Evolutionary conservation across 345 rosid genomes (phyloP), one percentile per base, ranked within the genome.

Genomic region (Acer negundo): DNA sequence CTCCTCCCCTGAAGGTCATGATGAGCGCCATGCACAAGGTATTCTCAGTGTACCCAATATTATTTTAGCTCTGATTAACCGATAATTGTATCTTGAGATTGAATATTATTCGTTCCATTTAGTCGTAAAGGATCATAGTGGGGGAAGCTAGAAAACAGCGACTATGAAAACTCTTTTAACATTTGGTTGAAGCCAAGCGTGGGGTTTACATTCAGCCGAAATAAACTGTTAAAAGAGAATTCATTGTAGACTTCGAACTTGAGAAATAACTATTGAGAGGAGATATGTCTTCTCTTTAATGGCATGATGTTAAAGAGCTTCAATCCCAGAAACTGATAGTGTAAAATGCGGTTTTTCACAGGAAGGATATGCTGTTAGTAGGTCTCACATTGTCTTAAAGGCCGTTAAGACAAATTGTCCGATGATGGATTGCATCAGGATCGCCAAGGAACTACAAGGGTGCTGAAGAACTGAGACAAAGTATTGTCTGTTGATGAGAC

Each of bases 351-450:
- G 46, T 13, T 44, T 26, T 84, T 77, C 13, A 80, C 85, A 93
- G 99, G 94, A 88, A 77, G 99, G 99, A 65, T 92, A 86, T 79
- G 93, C 86, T 22, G 93, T 75, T 53, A 87, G 91, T 78, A 88
- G 95, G 82, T 92, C 97, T 23, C 99, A 95, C 85, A 90, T 93
- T 59, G 85, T 82, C 11, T 56, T 89, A 40, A 93, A 85, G 77
- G 98, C 89, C 22, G 85, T 92, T 75, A 94, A 90, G 84, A 90
- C 98, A 10, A 77, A 94, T 75, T 91, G 93, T 76, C 86, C 93
- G 23, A 90, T 92, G 93, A 70, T 89, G 56, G 73, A 26, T 0
- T 90, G 90, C 86, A 79, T 90, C 55, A 80, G 70, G 80, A 88
- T 92, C 55, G 92, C 96, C 17, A 89, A 82, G 78, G 78, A 83